Percentiles rank a stretch among this genome's conserved stretches.
Conservation (phyloP, 2,329 filamentous ascomycete genomes). For the Aspergillus melleus region DNA sequence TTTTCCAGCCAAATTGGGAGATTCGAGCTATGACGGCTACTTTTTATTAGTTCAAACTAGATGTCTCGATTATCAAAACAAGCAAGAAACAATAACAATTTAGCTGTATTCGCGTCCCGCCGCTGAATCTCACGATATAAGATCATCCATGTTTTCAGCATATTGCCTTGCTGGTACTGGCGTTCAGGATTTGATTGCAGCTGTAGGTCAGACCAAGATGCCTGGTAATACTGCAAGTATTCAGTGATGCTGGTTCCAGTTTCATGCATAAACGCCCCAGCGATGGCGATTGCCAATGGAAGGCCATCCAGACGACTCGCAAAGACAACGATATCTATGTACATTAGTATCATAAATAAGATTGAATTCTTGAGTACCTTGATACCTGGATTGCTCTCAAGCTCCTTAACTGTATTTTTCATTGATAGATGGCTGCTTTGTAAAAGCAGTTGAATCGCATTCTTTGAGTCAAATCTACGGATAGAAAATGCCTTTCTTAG, state of each 20-base stretch:
- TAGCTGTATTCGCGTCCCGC: constrained; percentile 29
- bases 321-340: constrained; percentile 28
- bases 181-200: constrained; percentile 13
- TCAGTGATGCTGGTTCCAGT: constrained; percentile 36
- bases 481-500: constrained; percentile 35
- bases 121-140: constrained; percentile 39
- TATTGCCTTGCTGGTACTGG: constrained; percentile 27
- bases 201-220: constrained; percentile 35
- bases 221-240: constrained; percentile 44
- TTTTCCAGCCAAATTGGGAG: constrained; percentile 22
- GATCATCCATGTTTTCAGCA: constrained; percentile 38
- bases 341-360: constrained; percentile 9
- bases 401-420: background rate
- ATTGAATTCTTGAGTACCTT: background rate
- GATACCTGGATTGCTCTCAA: constrained; percentile 15
- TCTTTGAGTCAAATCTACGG: constrained; percentile 27
- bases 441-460: constrained; percentile 15
- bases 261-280: constrained; percentile 46
- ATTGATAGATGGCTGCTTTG: constrained; percentile 11
- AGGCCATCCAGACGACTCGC: constrained; percentile 44
- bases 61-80: constrained; percentile 47
- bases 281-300: constrained; percentile 49
- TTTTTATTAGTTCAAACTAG: constrained; percentile 46
- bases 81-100: constrained; percentile 45
- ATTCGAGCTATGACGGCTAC: constrained; percentile 5